These are phyloP conservation scores for Centrapalus pauciflorus DNA, from an alignment of 129 eudicot genomes.

Conservation along the genomic window DNA sequence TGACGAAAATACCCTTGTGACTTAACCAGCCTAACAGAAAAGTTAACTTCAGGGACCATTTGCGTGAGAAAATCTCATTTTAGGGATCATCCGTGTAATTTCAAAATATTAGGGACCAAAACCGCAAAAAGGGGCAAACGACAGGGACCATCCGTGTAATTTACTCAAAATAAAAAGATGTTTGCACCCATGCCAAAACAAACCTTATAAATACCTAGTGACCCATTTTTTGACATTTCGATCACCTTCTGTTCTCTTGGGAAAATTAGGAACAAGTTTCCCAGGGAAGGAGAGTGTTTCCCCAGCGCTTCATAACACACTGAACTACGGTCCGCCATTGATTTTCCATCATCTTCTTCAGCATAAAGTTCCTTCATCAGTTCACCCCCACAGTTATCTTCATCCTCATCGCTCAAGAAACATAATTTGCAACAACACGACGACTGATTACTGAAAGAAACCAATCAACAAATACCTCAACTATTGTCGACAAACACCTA, in stretches of 20 bases:
- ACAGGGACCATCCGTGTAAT: too few relatives aligned
- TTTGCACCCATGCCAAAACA: background rate
- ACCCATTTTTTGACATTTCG: background rate
- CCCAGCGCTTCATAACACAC: constrained; percentile 5
- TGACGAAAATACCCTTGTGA: too few relatives aligned
- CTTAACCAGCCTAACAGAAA: too few relatives aligned
- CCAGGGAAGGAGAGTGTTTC: constrained; percentile 23
- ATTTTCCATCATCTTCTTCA: background rate
- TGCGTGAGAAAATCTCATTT: too few relatives aligned
- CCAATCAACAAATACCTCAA: constrained; percentile 3
- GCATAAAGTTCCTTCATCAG: background rate
- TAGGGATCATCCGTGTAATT: too few relatives aligned
- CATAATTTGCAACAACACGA: background rate
- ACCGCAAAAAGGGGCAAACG: too few relatives aligned
- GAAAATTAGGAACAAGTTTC: constrained; percentile 7
- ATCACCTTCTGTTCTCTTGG: constrained; percentile 21
- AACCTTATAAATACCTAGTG: background rate
- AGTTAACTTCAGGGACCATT: too few relatives aligned
- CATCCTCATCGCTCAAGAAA: background rate
- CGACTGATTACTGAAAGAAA: constrained; percentile 15
- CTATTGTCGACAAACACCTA: constrained; percentile 3
- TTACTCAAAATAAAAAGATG: too few relatives aligned
- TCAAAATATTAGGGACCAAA: too few relatives aligned
- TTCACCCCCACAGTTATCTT: background rate
- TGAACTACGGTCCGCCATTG: background rate